Evolutionary conservation across 2,329 filamentous ascomycete genomes (phyloP).

Genomic region (Elsinoe ampelina): DNA sequence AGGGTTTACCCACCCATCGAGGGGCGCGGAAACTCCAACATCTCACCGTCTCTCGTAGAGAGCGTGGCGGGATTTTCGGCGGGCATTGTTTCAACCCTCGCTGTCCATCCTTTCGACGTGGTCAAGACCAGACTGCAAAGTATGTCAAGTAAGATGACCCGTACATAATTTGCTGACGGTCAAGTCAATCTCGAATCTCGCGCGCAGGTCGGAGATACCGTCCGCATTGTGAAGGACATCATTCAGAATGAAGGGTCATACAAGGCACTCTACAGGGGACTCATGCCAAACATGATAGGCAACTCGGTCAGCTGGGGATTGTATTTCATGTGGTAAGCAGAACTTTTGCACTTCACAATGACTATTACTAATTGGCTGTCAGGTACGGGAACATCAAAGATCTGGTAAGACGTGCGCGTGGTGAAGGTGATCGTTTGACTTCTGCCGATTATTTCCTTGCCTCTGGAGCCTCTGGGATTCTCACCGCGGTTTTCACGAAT

Average conservation of each 20-base stretch:
- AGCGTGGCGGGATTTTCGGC: slow-evolving; percentile 82
- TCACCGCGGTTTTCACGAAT: slow-evolving; percentile 79
- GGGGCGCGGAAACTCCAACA: slow-evolving; percentile 41
- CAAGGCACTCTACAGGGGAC: slow-evolving; percentile 73
- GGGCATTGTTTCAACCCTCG: slow-evolving; percentile 75
- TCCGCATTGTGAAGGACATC: slow-evolving; percentile 45
- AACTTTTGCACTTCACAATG: neutral
- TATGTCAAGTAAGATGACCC: neutral
- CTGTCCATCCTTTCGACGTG: slow-evolving; percentile 86
- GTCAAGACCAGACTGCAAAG: slow-evolving; percentile 88
- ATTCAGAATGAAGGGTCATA: slow-evolving; percentile 47
- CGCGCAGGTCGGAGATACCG: slow-evolving; percentile 43
- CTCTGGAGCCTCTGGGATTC: slow-evolving; percentile 58
- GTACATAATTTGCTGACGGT: neutral
- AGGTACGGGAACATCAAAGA: slow-evolving; percentile 52
- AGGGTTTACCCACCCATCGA: slow-evolving; percentile 42
- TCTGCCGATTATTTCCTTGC: slow-evolving; percentile 72
- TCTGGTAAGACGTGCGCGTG: slow-evolving; percentile 36
- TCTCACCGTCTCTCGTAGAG: slow-evolving; percentile 74
- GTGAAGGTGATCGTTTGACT: slow-evolving; percentile 37
- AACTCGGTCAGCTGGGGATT: slow-evolving; percentile 85
- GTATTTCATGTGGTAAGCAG: slow-evolving; percentile 64
- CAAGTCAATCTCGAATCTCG: slow-evolving; percentile 43
- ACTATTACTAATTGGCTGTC: neutral
- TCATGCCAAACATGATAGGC: slow-evolving; percentile 82